Evolutionary conservation across 2,329 filamentous ascomycete species (phyloP), one percentile per base, ranked within the genome.

Genomic region (Aspergillus sp.): DNA sequence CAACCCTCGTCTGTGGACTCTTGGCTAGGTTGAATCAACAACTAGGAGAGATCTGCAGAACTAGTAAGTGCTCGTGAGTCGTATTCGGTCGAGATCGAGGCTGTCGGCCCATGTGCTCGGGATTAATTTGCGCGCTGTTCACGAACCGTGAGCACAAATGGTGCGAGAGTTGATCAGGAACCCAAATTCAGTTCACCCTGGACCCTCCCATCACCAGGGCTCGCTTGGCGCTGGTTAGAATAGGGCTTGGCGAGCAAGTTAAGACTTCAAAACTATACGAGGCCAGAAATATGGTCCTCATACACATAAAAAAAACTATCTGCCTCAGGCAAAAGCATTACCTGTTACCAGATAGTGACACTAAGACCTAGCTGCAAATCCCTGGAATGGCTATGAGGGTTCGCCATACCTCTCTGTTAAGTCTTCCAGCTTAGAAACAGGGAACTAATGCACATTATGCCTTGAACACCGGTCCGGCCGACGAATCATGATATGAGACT

Each of bases 11-110:
- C 56, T 40, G 50, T 49, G n/a, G 53, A 51, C 19, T 52, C 27
- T 31, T 8, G 27, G 27, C 27, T 9, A 9, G 39, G 19, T 21
- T 48, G 55, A 59, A 43, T 43, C 37, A 49, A 46, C 45, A 51
- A 53, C 27, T 6, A 51, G 53, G 49, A 60, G 49, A 33, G 62
- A 63, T 63, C 62, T 52, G 47, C 62, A 55, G 48, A 44, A 62
- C 62, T 63, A 63, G 57, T 57, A 51, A 63, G 57, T 55, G 47
- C 31, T 46, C 33, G 39, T 33, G 40, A 43, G n/a, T 43, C 27
- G 45, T 35, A 25, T 44, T 37, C 21, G 41, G 21, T 52, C 47
- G 39, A 49, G 52, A 56, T 49, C 55, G 43, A 43, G 40, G 27
- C 27, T n/a, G 15, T 17, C n/a, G 21, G n/a, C 8, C n/a, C 44